Conservation (phyloP, 2,329 filamentous ascomycete species). For the Arthrobotrys megalospora region DNA sequence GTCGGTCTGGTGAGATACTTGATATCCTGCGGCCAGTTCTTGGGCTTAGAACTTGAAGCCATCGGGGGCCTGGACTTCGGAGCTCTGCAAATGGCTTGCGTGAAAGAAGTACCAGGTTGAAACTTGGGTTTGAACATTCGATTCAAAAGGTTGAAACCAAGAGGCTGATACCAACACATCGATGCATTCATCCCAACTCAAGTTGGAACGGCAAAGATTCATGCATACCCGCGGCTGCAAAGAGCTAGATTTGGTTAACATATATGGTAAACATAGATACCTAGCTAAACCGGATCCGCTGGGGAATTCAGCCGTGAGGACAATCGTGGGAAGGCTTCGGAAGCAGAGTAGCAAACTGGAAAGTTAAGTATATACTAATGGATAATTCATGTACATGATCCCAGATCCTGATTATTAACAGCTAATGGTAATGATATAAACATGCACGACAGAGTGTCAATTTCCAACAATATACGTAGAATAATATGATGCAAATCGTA, state of each 20-base stretch:
- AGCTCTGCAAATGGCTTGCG: slow-evolving; percentile 19
- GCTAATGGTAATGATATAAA: slow-evolving; percentile 31
- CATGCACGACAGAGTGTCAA: slow-evolving; percentile 20
- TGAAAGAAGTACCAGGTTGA: slow-evolving; percentile 21
- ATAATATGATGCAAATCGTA: slow-evolving; percentile 9
- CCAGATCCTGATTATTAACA: slow-evolving; percentile 53
- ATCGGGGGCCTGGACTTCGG: slow-evolving; percentile 22
- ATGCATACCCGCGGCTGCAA: slow-evolving; percentile 20
- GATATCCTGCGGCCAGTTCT: slow-evolving; percentile 58
- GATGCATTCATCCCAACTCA: slow-evolving; percentile 23
- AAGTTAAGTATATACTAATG: slow-evolving; percentile 29
- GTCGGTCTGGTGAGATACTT: slow-evolving; percentile 53
- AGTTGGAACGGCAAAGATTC: slow-evolving; percentile 20
- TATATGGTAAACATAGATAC: slow-evolving; percentile 3
- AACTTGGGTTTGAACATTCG: slow-evolving; percentile 19
- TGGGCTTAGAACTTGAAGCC: slow-evolving; percentile 48
- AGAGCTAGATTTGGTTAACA: slow-evolving; percentile 18
- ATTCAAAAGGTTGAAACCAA: slow-evolving; percentile 25
- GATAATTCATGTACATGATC: slow-evolving; percentile 48
- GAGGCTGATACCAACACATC: slow-evolving; percentile 38
- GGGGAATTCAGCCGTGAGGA: not conserved
- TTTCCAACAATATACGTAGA: slow-evolving; percentile 30
- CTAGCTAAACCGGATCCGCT: slow-evolving; percentile 4
- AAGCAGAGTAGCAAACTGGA: not conserved
- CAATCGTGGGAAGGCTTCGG: not conserved